Percentiles rank a stretch among this genome's conserved stretches.
These are phyloP conservation scores for Pythium sukuiense DNA, from an alignment of 352 stramenopile genomes.

Conservation along the genomic window DNA sequence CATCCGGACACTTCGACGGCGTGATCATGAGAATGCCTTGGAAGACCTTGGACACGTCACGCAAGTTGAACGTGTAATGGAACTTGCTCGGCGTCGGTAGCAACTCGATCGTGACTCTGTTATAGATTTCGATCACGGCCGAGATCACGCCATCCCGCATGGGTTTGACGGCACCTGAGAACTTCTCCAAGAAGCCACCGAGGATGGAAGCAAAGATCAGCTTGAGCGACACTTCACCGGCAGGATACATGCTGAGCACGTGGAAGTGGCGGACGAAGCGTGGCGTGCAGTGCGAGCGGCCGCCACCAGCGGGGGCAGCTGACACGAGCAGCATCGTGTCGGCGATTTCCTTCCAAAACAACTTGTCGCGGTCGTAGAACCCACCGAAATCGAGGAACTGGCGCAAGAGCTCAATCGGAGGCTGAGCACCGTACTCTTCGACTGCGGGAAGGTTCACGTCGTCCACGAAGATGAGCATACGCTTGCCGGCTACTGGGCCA, in stretches of 20 bases:
- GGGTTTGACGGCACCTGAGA: conserved; percentile 79
- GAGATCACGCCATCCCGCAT: conserved; percentile 84
- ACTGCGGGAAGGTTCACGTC: conserved; percentile 95
- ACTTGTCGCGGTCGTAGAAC: conserved; percentile 96
- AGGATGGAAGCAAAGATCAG: conserved; percentile 94
- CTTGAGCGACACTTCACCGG: conserved; percentile 84
- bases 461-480: conserved; percentile 94
- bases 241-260: conserved; percentile 93
- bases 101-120: conserved; percentile 89
- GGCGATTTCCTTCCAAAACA: conserved; percentile 96
- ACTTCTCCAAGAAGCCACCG: conserved; percentile 90
- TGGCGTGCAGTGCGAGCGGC: conserved; percentile 83
- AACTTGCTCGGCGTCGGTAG: conserved; percentile 93
- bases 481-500: conserved; percentile 83
- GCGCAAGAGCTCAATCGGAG: conserved; percentile 92
- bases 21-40: conserved; percentile 95
- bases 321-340: conserved; percentile 91
- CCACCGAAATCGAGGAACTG: conserved; percentile 95
- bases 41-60: conserved; percentile 96
- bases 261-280: conserved; percentile 96
- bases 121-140: conserved; percentile 94
- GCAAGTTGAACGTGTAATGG: conserved; percentile 96
- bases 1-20: conserved; percentile 69
- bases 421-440: conserved; percentile 94
- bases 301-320: conserved; percentile 90